A percentile compares a stretch with the other conserved stretches of the same genome.
phyloP scores from a whole-genome alignment of 2,329 filamentous ascomycete genomes.

The Scytalidium sp. region DNA sequence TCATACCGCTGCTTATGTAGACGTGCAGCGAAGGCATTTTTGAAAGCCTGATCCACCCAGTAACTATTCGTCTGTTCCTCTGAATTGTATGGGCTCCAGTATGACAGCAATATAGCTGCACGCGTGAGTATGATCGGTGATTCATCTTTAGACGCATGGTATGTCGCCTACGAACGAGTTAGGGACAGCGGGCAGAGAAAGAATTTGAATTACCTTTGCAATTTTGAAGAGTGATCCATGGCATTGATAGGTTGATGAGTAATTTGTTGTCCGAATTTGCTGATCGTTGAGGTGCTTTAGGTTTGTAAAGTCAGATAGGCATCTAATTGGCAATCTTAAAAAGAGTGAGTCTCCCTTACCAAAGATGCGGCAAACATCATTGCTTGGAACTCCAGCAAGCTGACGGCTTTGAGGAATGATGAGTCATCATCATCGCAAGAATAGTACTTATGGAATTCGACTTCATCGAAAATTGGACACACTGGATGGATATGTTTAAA shows the following conservation, averaged over 20 bases:
- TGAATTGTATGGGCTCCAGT: slow-evolving; percentile 5
- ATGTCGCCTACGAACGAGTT: slow-evolving; percentile 2
- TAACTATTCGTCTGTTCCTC: slow-evolving; percentile 5
- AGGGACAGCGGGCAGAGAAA: neutral
- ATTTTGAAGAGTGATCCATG: slow-evolving; percentile 3
- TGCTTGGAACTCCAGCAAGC: slow-evolving; percentile 2
- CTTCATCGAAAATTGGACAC: slow-evolving; percentile 6
- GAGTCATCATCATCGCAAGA: neutral
- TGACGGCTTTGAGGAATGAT: slow-evolving; percentile 3
- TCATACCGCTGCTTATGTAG: slow-evolving; percentile 2
- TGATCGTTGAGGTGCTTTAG: slow-evolving; percentile 4
- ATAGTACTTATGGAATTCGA: slow-evolving; percentile 3
- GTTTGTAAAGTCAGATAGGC: neutral
- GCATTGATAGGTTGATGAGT: slow-evolving; percentile 3
- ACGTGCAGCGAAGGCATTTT: slow-evolving; percentile 1
- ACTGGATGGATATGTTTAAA: slow-evolving; percentile 5
- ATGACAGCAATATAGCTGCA: slow-evolving; percentile 6
- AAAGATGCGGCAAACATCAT: slow-evolving; percentile 3
- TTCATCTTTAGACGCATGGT: slow-evolving; percentile 2
- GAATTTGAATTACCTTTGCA: slow-evolving; percentile 3
- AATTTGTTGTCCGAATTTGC: slow-evolving; percentile 5
- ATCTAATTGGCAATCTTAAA: neutral
- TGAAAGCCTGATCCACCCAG: slow-evolving; percentile 7
- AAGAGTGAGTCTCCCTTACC: neutral
- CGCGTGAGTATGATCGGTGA: slow-evolving; percentile 2